phyloP scores from a whole-genome alignment of 1,284 basidiomycete species.

The Microbotryum intermedium region DNA sequence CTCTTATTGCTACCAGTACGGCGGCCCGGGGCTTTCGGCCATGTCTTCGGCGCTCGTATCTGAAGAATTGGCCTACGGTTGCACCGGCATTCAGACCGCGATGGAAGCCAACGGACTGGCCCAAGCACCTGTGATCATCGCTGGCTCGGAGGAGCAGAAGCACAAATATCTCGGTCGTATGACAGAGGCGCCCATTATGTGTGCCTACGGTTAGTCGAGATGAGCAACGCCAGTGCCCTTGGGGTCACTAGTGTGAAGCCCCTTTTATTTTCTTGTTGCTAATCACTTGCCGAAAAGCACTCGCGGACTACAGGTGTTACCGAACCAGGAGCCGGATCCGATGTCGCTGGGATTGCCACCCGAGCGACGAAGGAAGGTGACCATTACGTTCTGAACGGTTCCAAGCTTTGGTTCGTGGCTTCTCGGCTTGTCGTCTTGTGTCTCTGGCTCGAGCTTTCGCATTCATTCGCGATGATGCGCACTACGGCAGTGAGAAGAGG shows the following conservation, averaged over 20 bases:
- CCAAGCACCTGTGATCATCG: conserved; percentile 47
- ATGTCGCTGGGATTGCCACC: conserved; percentile 47
- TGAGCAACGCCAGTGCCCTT: neutral
- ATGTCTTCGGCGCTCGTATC: conserved; percentile 44
- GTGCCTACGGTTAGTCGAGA: conserved; percentile 45
- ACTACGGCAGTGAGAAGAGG: no score
- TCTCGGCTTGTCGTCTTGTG: neutral
- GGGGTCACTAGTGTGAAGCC: no score
- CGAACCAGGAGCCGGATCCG: conserved; percentile 49
- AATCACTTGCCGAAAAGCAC: neutral
- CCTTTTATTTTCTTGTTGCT: neutral
- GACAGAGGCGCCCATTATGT: conserved; percentile 50
- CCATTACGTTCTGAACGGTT: conserved; percentile 46
- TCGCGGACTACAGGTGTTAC: conserved; percentile 34
- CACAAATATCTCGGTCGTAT: conserved; percentile 50
- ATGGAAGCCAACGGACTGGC: conserved; percentile 47
- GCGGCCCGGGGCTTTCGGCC: conserved; percentile 46
- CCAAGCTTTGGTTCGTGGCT: conserved; percentile 46
- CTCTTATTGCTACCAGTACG: conserved; percentile 39
- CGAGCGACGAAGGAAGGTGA: conserved; percentile 47
- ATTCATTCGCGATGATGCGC: no score
- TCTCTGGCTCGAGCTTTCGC: no score
- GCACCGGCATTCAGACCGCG: conserved; percentile 48
- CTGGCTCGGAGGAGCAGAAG: conserved; percentile 46
- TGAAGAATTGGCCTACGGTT: conserved; percentile 47